Evolutionary conservation across 2,329 filamentous ascomycete species (phyloP).

Genomic region (Chaetomium strumarium): DNA sequence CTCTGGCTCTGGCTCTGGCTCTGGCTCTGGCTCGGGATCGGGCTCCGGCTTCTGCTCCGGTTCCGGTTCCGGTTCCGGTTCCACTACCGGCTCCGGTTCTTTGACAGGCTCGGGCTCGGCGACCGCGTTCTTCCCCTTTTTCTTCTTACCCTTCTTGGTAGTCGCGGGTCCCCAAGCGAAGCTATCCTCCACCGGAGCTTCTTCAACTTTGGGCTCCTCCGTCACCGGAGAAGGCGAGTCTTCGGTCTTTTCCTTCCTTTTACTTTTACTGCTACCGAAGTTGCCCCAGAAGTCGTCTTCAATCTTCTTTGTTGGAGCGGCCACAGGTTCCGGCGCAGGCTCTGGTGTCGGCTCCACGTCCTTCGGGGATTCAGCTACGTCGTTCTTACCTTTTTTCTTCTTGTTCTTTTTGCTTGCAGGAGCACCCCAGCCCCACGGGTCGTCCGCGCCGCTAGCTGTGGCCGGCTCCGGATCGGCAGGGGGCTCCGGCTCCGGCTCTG

Average conservation of each 20-base stretch:
- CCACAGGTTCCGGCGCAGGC: slow-evolving; percentile 7
- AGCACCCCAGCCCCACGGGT: slow-evolving; percentile 1
- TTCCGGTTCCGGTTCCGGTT: slow-evolving; percentile 26
- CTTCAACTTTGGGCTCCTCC: not conserved
- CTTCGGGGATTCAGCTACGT: slow-evolving; percentile 11
- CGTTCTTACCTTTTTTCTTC: slow-evolving; percentile 28
- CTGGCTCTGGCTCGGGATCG: slow-evolving; percentile 30
- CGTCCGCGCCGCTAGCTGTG: not conserved
- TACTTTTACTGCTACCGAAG: not conserved
- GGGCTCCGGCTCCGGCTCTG: slow-evolving; percentile 16
- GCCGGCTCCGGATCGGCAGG: not conserved
- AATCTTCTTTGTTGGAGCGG: slow-evolving; percentile 23
- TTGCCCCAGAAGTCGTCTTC: slow-evolving; percentile 27
- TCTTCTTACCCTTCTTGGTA: slow-evolving; percentile 16
- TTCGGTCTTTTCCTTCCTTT: not conserved
- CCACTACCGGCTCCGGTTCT: slow-evolving; percentile 19
- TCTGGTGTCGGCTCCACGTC: slow-evolving; percentile 1
- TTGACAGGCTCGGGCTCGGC: slow-evolving; percentile 18
- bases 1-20: slow-evolving; percentile 29
- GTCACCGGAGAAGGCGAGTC: not conserved
- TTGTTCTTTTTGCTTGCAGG: slow-evolving; percentile 10
- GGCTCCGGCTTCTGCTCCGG: slow-evolving; percentile 17
- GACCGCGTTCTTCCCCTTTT: slow-evolving; percentile 22
- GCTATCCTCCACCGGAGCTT: not conserved
- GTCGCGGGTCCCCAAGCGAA: not conserved